Evolutionary conservation across 352 stramenopile species (phyloP).

Genomic region (Pilasporangium apinafurcum): DNA sequence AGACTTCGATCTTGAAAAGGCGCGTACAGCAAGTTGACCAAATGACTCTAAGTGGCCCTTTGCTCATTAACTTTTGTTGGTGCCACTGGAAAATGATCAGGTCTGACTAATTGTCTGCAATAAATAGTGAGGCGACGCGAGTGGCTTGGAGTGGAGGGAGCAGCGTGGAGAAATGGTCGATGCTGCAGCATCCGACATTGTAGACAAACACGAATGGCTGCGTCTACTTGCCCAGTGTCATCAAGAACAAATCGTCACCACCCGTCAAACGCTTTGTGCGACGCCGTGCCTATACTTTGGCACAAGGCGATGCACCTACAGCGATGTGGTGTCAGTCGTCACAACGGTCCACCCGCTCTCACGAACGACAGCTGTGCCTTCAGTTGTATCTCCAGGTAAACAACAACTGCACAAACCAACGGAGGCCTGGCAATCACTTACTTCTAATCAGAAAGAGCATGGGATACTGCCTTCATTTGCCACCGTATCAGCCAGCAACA

Average conservation of each 20-base stretch:
- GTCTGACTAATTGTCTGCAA: too few species aligned
- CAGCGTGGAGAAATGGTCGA: too few species aligned
- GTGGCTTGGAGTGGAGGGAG: too few species aligned
- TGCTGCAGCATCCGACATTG: background rate
- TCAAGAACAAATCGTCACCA: constrained; percentile 47
- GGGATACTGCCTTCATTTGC: constrained; percentile 3
- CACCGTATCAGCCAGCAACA: too few species aligned
- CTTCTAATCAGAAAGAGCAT: constrained; percentile 12
- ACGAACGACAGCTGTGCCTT: constrained; percentile 1
- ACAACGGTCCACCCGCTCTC: constrained; percentile 36
- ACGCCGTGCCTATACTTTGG: constrained; percentile 68
- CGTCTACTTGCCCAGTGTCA: constrained; percentile 27
- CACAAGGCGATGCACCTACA: constrained; percentile 65
- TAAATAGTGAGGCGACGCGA: too few species aligned
- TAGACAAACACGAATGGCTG: constrained; percentile 41
- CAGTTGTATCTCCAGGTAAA: background rate
- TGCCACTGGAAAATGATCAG: too few species aligned
- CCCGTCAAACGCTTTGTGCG: constrained; percentile 42
- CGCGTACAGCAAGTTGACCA: too few species aligned
- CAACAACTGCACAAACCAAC: background rate
- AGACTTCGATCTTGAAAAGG: too few species aligned
- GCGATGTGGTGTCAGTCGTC: constrained; percentile 61
- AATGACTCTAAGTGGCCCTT: too few species aligned
- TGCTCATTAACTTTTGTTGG: too few species aligned
- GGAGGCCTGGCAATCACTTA: constrained; percentile 1